Base-by-base conservation (phyloP, 2,329 filamentous ascomycete genomes). In the Monilinia fructicola region DNA sequence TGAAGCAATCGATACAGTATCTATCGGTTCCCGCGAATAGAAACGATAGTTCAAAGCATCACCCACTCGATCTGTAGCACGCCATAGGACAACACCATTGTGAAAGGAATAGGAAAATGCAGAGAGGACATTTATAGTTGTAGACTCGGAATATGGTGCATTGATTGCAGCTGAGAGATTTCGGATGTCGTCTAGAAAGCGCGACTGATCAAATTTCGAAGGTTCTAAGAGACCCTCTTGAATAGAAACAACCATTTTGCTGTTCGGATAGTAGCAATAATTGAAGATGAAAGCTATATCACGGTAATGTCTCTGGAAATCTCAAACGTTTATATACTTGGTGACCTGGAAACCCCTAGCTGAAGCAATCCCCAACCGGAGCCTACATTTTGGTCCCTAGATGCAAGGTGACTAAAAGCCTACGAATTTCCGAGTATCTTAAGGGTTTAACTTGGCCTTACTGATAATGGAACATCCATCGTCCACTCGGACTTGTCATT, bases 11-110 rank as follows among this genome's bases (percentile, higher is more conserved):
- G 46, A 12, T 9, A 67, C 46, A n/a, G 65, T 67, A 38, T 67
- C 65, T 38, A 54, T 55, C 6, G 46, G 60, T 31, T 54, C 23
- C 14, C 65, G 48, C 9, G 44, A 53, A 42, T 64, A 64, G 9
- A 64, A 67, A 3, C 65, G 60, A 18, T 64, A 64, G 42, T 67
- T 67, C 42, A 67, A 18, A 54, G 44, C 50, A 48, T 61, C 54
- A 21, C 48, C 54, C 10, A 26, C 21, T n/a, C 64, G 64, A 48
- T 65, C 42, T 12, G 55, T 65, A 18, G 9, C 28, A 35, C 55
- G 64, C 54, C 54, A 65, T n/a, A 65, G 21, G 9, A 65, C 54
- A 46, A 48, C 64, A 46, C 40, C 40, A 6, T 48, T 42, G 23
- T 40, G 38, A 21, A 65, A 65, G 4, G 38, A 58, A n/a, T 46